Conservation (phyloP, 2,329 filamentous ascomycete genomes). For the Capronia americana region DNA sequence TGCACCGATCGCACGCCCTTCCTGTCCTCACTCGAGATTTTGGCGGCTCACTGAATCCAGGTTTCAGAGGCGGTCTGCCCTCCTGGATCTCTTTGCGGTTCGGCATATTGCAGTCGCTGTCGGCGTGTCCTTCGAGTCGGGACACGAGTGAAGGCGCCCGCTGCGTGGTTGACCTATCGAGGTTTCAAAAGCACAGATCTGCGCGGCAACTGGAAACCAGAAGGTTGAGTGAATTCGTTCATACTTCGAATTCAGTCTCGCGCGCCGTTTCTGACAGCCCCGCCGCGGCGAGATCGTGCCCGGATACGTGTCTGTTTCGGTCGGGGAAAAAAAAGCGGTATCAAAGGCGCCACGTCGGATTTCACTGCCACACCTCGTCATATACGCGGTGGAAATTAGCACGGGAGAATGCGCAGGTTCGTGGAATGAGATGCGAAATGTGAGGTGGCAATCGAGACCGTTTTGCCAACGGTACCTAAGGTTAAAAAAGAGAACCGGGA, state of each 20-base stretch:
- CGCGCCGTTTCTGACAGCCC: neutral
- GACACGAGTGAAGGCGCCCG: neutral
- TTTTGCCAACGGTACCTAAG: neutral
- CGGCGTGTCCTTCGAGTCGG: neutral
- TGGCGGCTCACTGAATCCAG: slow-evolving; percentile 16
- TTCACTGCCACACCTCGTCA: neutral
- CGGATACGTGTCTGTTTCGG: neutral
- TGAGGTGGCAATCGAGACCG: slow-evolving; percentile 5
- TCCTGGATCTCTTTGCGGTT: slow-evolving; percentile 26
- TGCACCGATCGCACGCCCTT: slow-evolving; percentile 35
- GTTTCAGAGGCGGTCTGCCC: slow-evolving; percentile 11
- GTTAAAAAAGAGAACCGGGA: slow-evolving; percentile 11
- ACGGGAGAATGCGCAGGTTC: neutral
- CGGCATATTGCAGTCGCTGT: slow-evolving; percentile 12
- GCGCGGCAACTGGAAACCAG: slow-evolving; percentile 2
- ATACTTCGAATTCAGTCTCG: slow-evolving; percentile 3
- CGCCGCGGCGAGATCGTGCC: neutral
- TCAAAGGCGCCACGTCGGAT: neutral
- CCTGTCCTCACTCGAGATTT: slow-evolving; percentile 28
- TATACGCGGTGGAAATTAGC: neutral
- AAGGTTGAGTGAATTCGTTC: slow-evolving; percentile 1
- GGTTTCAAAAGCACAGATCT: neutral
- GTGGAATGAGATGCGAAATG: neutral
- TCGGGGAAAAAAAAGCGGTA: neutral
- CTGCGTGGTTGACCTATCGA: neutral